Percentiles rank a stretch among this genome's conserved stretches.
Evolutionary conservation across 306 rosid genomes (phyloP).

Genomic region (Lagenaria siceraria): DNA sequence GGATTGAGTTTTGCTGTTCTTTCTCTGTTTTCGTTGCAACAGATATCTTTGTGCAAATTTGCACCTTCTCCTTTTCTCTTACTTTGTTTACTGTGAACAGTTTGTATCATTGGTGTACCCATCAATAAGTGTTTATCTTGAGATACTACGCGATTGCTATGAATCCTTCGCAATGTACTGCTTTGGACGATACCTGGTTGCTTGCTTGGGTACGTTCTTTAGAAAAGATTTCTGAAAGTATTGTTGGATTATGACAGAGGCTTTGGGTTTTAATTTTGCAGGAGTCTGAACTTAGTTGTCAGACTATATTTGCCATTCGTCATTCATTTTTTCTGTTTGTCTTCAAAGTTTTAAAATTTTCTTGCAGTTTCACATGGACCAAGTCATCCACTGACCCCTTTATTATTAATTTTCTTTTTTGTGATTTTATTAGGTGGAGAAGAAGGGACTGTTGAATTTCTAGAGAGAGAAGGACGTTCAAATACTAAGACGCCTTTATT

Average conservation of each 20-base stretch:
- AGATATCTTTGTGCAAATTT: conserved; percentile 2
- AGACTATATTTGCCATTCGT: neutral
- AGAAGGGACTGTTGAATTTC: conserved; percentile 76
- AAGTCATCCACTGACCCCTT: neutral
- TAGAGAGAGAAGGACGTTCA: conserved; percentile 80
- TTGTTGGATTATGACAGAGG: neutral
- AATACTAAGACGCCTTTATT: conserved; percentile 57
- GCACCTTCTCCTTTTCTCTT: neutral
- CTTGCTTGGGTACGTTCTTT: conserved; percentile 60
- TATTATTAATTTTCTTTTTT: neutral
- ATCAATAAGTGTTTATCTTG: conserved; percentile 71
- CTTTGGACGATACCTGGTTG: conserved; percentile 96
- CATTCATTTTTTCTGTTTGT: neutral
- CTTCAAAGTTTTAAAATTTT: neutral
- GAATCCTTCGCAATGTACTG: conserved; percentile 99
- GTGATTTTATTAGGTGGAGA: conserved; percentile 59
- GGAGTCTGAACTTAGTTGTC: neutral
- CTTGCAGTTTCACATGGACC: neutral
- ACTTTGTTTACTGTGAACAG: conserved; percentile 27
- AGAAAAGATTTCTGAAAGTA: neutral
- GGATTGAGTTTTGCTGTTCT: neutral
- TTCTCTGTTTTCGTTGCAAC: neutral
- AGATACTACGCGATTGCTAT: conserved; percentile 83
- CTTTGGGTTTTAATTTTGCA: neutral
- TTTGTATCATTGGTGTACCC: conserved; percentile 75